Conservation (phyloP, 352 stramenopile genomes). For the Globisporangium acanthophoron region DNA sequence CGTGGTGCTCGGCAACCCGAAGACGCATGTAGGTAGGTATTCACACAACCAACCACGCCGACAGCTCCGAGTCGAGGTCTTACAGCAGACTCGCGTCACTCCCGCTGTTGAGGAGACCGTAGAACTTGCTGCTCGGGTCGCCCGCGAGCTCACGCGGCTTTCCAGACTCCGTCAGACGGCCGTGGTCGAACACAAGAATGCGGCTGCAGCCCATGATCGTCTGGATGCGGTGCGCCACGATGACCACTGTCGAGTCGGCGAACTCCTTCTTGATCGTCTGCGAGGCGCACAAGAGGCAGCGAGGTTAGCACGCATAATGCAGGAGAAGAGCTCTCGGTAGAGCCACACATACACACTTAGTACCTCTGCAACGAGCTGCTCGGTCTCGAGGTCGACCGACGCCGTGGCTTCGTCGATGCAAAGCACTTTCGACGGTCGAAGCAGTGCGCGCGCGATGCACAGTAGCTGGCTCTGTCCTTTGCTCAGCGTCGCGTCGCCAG, state of each 20-base stretch:
- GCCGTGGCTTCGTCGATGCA: slow-evolving; percentile 91
- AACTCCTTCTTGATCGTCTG: slow-evolving; percentile 92
- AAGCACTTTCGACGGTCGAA: slow-evolving; percentile 91
- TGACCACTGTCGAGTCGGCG: slow-evolving; percentile 91
- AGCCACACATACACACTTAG: neutral
- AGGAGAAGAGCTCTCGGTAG: neutral
- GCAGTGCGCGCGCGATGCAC: slow-evolving; percentile 67
- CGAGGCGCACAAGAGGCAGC: neutral
- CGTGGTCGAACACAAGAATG: slow-evolving; percentile 63
- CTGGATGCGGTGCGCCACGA: slow-evolving; percentile 95
- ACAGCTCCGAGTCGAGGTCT: neutral
- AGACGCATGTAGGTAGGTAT: neutral
- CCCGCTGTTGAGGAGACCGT: slow-evolving; percentile 19
- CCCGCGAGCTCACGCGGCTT: slow-evolving; percentile 25
- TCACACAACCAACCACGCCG: neutral
- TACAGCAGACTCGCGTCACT: neutral
- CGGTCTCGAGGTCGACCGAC: slow-evolving; percentile 88
- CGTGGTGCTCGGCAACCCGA: neutral
- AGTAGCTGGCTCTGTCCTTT: slow-evolving; percentile 73
- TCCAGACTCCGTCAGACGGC: slow-evolving; percentile 46
- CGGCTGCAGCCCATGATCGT: slow-evolving; percentile 95
- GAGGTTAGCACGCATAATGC: neutral
- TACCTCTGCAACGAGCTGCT: slow-evolving; percentile 71
- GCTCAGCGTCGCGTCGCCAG: slow-evolving; percentile 50
- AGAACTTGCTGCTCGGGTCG: slow-evolving; percentile 39